These are phyloP conservation scores for Wickerhamomyces canadensis DNA, from an alignment of 805 yeast genomes.

Conservation along the genomic window DNA sequence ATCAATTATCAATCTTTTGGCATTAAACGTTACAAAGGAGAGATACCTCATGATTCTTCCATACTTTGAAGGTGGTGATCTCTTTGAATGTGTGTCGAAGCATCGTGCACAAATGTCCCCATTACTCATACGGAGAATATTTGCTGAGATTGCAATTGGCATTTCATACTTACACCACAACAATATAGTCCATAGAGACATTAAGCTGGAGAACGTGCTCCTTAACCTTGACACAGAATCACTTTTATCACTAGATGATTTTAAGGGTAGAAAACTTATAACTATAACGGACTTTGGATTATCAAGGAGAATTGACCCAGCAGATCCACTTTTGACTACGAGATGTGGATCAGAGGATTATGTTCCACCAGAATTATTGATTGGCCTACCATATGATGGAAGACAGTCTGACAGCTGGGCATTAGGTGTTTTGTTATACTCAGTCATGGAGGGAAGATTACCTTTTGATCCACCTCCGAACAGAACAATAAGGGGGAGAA, in stretches of 20 bases:
- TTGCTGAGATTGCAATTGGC: constrained; percentile 66
- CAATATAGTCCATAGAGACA: constrained; percentile 80
- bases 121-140: constrained; percentile 51
- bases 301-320: constrained; percentile 60
- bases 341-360: constrained; percentile 97
- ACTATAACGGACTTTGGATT: constrained; percentile 87
- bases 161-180: constrained; percentile 65
- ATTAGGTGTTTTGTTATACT: constrained; percentile 83
- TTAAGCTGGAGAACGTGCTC: constrained; percentile 83
- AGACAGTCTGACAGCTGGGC: constrained; percentile 93
- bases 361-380: constrained; percentile 86
- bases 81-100: constrained; percentile 55
- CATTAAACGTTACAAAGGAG: constrained; percentile 28
- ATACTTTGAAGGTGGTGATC: constrained; percentile 80
- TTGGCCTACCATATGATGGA: constrained; percentile 92
- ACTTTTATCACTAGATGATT: constrained; percentile 14
- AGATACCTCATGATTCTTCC: constrained; percentile 55
- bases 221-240: constrained; percentile 35
- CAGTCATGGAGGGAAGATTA: constrained; percentile 75
- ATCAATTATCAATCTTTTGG: constrained; percentile 57
- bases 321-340: constrained; percentile 64
- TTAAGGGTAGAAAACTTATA: constrained; percentile 33
- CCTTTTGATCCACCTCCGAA: constrained; percentile 88
- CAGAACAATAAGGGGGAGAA: constrained; percentile 36
- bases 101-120: constrained; percentile 40